Percentiles rank a stretch among this genome's conserved stretches.
Evolutionary conservation across 2,329 filamentous ascomycete genomes (phyloP).

Genomic region (Beauveria sp.): DNA sequence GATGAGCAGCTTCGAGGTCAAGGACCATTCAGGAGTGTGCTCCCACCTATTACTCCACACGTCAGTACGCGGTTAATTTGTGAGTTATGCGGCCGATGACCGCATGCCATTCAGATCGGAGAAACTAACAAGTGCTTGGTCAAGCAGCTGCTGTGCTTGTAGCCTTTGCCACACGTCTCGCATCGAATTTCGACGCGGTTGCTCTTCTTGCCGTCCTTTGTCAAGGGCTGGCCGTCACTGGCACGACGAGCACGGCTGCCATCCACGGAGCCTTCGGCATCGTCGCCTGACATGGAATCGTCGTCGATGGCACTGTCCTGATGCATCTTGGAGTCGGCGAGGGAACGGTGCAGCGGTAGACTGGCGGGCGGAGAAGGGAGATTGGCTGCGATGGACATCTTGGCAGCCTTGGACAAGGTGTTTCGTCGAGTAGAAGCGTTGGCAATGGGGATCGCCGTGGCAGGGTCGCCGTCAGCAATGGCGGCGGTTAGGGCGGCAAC

Average conservation of each 20-base stretch:
- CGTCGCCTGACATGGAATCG: conserved; percentile 51
- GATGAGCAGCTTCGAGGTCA: conserved; percentile 94
- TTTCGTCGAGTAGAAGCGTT: conserved; percentile 52
- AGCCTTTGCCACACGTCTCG: conserved; percentile 97
- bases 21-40: conserved; percentile 96
- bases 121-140: conserved; percentile 98
- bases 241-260: conserved; percentile 52
- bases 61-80: background rate
- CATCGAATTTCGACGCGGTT: conserved; percentile 84
- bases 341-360: conserved; percentile 52
- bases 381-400: conserved; percentile 45
- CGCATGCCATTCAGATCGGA: conserved; percentile 40
- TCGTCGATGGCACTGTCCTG: conserved; percentile 63
- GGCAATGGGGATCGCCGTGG: conserved; percentile 49
- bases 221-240: conserved; percentile 79
- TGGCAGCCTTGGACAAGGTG: conserved; percentile 58
- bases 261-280: conserved; percentile 40
- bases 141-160: conserved; percentile 99
- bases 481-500: conserved; percentile 69
- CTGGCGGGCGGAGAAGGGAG: conserved; percentile 60
- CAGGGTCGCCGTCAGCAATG: conserved; percentile 57
- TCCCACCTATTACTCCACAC: conserved; percentile 68
- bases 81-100: background rate
- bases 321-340: conserved; percentile 40
- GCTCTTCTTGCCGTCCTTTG: conserved; percentile 78